Percentiles rank a stretch among this genome's conserved stretches.
These are phyloP conservation scores for Trichoderma guizhouense DNA, from an alignment of 2,329 filamentous ascomycete genomes.

Conservation along the genomic window DNA sequence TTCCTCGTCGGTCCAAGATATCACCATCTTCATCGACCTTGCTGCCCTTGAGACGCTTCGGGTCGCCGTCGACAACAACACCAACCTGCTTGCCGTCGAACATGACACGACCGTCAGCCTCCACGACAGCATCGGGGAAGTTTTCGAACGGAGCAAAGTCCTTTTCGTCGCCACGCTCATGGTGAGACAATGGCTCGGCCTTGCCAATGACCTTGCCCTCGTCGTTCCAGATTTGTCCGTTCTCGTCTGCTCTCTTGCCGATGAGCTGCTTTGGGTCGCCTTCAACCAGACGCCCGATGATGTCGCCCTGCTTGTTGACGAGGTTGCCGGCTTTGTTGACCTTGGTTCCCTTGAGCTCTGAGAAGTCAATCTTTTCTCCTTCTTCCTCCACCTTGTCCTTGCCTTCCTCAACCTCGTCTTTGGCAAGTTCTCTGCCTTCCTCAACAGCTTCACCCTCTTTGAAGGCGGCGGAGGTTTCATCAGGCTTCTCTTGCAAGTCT, in stretches of 20 bases:
- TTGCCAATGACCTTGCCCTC: constrained; percentile 65
- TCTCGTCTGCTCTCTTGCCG: constrained; percentile 60
- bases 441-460: background rate
- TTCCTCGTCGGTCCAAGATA: constrained; percentile 64
- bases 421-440: background rate
- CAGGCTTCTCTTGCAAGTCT: background rate
- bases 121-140: constrained; percentile 53
- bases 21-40: constrained; percentile 67
- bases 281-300: constrained; percentile 60
- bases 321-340: constrained; percentile 60
- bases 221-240: constrained; percentile 70
- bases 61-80: constrained; percentile 60
- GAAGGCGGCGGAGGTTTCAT: background rate
- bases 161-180: constrained; percentile 47
- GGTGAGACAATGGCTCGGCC: constrained; percentile 56
- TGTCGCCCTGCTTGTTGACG: constrained; percentile 49
- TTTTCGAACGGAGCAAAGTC: constrained; percentile 55
- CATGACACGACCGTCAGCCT: constrained; percentile 50
- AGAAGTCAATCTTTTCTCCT: constrained; percentile 40
- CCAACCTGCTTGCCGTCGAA: constrained; percentile 56
- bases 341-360: constrained; percentile 49
- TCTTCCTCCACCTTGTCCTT: constrained; percentile 17
- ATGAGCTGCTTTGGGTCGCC: constrained; percentile 62
- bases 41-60: constrained; percentile 61
- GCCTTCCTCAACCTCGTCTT: background rate